phyloP scores from a whole-genome alignment of 192 early-diverging fungal species.

The Coemansia sp. region DNA sequence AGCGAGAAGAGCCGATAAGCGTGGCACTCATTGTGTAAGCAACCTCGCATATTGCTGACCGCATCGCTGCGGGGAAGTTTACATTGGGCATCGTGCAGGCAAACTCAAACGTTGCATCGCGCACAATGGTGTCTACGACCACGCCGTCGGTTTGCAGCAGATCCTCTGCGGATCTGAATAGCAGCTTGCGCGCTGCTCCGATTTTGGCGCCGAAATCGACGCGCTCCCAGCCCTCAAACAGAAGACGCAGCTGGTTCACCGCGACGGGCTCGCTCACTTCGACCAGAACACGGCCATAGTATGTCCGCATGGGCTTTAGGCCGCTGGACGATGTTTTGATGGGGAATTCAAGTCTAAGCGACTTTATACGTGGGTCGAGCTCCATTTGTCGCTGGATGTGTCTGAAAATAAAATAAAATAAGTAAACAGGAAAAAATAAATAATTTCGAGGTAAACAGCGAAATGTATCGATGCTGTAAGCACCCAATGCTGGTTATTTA shows the following conservation, averaged over 20 bases:
- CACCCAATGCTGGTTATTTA: neutral
- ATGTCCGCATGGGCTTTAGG: conserved; percentile 48
- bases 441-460: neutral
- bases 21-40: conserved; percentile 34
- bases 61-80: conserved; percentile 52
- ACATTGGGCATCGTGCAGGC: conserved; percentile 53
- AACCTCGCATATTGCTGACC: conserved; percentile 52
- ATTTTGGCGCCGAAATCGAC: conserved; percentile 48
- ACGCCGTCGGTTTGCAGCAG: conserved; percentile 33
- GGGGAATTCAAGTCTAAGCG: conserved; percentile 45
- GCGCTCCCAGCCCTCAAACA: conserved; percentile 55
- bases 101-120: conserved; percentile 33
- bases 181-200: conserved; percentile 35
- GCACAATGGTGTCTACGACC: conserved; percentile 30
- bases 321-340: conserved; percentile 33
- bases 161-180: conserved; percentile 34
- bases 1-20: conserved; percentile 23
- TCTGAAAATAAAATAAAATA: neutral
- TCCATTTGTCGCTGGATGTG: conserved; percentile 11
- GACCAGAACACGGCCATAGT: conserved; percentile 39
- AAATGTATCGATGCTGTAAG: neutral
- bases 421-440: neutral
- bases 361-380: conserved; percentile 41
- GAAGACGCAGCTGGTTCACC: conserved; percentile 39
- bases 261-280: conserved; percentile 33